Percentiles rank a stretch among this genome's conserved stretches.
These are phyloP conservation scores for Podospora didyma DNA, from an alignment of 495 filamentous ascomycete genomes.

Conservation along the genomic window DNA sequence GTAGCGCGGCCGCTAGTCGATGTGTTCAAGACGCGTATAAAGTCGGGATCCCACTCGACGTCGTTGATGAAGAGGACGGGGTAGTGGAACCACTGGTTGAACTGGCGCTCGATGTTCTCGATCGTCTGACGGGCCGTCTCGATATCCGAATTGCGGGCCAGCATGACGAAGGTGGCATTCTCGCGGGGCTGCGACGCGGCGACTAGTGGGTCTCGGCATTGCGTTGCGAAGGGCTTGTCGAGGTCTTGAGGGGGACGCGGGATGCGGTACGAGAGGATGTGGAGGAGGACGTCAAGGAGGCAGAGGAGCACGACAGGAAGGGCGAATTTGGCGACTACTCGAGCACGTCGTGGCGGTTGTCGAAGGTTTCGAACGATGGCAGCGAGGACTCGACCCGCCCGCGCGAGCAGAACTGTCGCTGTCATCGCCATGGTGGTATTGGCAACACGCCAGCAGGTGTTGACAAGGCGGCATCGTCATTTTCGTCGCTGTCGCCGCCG, in stretches of 20 bases:
- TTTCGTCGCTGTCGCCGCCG: too few species aligned
- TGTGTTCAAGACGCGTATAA: slow-evolving; percentile 76
- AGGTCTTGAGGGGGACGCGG: slow-evolving; percentile 30
- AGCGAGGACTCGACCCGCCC: background rate
- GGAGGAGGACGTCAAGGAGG: slow-evolving; percentile 26
- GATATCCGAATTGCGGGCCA: slow-evolving; percentile 87
- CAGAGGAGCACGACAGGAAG: slow-evolving; percentile 6
- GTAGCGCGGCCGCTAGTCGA: slow-evolving; percentile 78
- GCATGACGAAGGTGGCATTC: slow-evolving; percentile 88
- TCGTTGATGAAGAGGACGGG: slow-evolving; percentile 96
- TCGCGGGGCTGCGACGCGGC: slow-evolving; percentile 59
- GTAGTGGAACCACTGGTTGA: slow-evolving; percentile 96
- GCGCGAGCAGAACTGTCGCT: background rate
- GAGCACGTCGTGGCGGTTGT: background rate
- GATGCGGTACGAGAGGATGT: slow-evolving; percentile 22
- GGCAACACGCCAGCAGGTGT: too few species aligned
- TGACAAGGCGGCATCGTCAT: too few species aligned
- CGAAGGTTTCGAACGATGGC: background rate
- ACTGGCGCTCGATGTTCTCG: slow-evolving; percentile 89
- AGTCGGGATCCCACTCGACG: slow-evolving; percentile 76
- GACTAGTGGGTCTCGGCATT: slow-evolving; percentile 37
- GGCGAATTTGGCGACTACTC: background rate
- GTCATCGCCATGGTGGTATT: background rate
- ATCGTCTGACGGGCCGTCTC: slow-evolving; percentile 83
- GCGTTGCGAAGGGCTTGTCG: slow-evolving; percentile 38